Base-by-base conservation (phyloP, 2,329 filamentous ascomycete genomes). In the Ramichloridium luteum region DNA sequence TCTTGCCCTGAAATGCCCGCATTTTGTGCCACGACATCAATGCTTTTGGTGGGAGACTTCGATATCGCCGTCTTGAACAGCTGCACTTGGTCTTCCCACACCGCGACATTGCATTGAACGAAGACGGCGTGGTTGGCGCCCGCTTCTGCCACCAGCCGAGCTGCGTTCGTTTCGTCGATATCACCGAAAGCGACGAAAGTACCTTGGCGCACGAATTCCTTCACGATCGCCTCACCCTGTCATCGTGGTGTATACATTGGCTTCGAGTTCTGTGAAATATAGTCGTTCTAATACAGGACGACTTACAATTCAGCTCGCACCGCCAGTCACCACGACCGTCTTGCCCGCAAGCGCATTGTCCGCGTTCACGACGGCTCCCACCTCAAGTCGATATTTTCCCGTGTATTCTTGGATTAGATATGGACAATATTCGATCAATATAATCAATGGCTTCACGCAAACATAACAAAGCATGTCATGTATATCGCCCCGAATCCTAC, bases 251-350 rank as follows among this genome's bases (percentile, higher is more conserved):
- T n/a, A n/a, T n/a, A n/a, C n/a, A n/a, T n/a, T n/a, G n/a, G n/a
- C n/a, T n/a, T n/a, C n/a, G n/a, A n/a, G n/a, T n/a, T n/a, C n/a
- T n/a, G n/a, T n/a, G n/a, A n/a, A n/a, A n/a, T n/a, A n/a, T n/a
- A n/a, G n/a, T n/a, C n/a, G n/a, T n/a, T n/a, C n/a, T n/a, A n/a
- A n/a, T n/a, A n/a, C n/a, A n/a, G n/a, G n/a, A n/a, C n/a, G n/a
- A n/a, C n/a, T n/a, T n/a, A n/a, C 55, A 28, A 57, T 51, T 13
- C 55, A 54, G 39, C 51, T 56, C 14, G 53, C 63, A 8, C 64
- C 64, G n/a, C 64, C 62, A 1, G 64, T 67, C 11, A 67, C 55
- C 13, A 68, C 54, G 15, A 64, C 61, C 1, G 58, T 61, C 40
- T 65, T 68, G 16, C 58, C 62, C 3, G 44, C 48, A 6, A 63